A percentile compares a stretch with the other conserved stretches of the same genome.
These are phyloP conservation scores for Lentinula sp. DNA, from an alignment of 768 basidiomycete species.

Conservation along the genomic window DNA sequence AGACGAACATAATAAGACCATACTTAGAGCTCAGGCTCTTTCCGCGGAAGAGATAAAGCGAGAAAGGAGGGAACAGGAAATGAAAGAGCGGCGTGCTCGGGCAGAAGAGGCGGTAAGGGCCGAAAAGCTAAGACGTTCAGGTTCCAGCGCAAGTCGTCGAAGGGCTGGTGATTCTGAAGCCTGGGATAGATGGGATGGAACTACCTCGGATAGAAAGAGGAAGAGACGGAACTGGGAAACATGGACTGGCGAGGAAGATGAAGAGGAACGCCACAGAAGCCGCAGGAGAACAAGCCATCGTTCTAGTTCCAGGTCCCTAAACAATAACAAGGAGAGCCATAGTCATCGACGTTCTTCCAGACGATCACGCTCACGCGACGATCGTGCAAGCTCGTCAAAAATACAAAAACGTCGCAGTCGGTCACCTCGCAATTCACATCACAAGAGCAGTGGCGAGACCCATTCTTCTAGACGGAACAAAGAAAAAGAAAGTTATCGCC, in stretches of 20 bases:
- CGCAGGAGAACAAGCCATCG: constrained; percentile 6
- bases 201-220: constrained; percentile 41
- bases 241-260: constrained; percentile 38
- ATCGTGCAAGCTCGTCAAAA: constrained; percentile 4
- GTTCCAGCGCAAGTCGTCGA: constrained; percentile 18
- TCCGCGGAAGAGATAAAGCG: constrained; percentile 71
- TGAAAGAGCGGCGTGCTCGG: constrained; percentile 52
- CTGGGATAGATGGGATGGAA: constrained; percentile 52
- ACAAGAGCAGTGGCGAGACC: not conserved
- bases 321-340: constrained; percentile 2
- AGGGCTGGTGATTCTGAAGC: constrained; percentile 18
- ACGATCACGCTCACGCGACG: constrained; percentile 16
- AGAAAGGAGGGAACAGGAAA: constrained; percentile 61
- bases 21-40: constrained; percentile 66
- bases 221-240: constrained; percentile 47
- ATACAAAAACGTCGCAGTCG: not conserved
- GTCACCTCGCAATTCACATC: not conserved
- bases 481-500: not conserved
- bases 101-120: constrained; percentile 76
- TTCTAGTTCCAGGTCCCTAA: not conserved
- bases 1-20: constrained; percentile 90
- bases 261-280: constrained; percentile 19
- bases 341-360: constrained; percentile 11
- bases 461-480: not conserved
- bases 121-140: constrained; percentile 42